These are phyloP conservation scores for Blastocystis sp. DNA, from an alignment of 352 stramenopile species.

Conservation along the genomic window DNA sequence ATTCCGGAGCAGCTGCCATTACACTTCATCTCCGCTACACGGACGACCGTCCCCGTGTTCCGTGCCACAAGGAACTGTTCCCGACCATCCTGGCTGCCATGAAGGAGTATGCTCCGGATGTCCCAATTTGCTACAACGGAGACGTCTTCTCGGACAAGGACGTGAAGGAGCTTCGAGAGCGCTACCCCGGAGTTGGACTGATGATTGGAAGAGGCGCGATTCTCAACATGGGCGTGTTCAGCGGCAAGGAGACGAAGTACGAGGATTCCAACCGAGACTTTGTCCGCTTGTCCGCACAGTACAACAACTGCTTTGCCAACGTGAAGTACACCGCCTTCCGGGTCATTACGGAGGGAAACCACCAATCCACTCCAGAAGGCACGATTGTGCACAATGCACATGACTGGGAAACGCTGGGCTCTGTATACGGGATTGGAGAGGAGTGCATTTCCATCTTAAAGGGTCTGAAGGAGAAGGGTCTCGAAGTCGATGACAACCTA, in stretches of 20 bases:
- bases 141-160: conserved; percentile 80
- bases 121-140: conserved; percentile 82
- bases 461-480: conserved; percentile 12
- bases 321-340: conserved; percentile 68
- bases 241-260: conserved; percentile 36
- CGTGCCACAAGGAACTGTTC: conserved; percentile 67
- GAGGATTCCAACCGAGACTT: conserved; percentile 71
- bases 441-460: conserved; percentile 45
- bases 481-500: conserved; percentile 42
- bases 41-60: conserved; percentile 68
- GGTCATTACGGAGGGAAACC: conserved; percentile 61
- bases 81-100: conserved; percentile 68
- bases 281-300: conserved; percentile 55
- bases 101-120: conserved; percentile 68
- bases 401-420: conserved; percentile 56
- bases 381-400: conserved; percentile 50
- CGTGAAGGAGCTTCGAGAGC: conserved; percentile 75
- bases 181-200: conserved; percentile 77
- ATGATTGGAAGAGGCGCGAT: conserved; percentile 81
- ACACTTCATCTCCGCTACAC: conserved; percentile 71
- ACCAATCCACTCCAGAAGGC: not conserved
- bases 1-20: conserved; percentile 70
- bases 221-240: conserved; percentile 74
- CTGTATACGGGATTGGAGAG: conserved; percentile 38
- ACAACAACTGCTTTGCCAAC: conserved; percentile 62